phyloP scores from a whole-genome alignment of 2,329 filamentous ascomycete genomes.

The Botryotinia globosa region DNA sequence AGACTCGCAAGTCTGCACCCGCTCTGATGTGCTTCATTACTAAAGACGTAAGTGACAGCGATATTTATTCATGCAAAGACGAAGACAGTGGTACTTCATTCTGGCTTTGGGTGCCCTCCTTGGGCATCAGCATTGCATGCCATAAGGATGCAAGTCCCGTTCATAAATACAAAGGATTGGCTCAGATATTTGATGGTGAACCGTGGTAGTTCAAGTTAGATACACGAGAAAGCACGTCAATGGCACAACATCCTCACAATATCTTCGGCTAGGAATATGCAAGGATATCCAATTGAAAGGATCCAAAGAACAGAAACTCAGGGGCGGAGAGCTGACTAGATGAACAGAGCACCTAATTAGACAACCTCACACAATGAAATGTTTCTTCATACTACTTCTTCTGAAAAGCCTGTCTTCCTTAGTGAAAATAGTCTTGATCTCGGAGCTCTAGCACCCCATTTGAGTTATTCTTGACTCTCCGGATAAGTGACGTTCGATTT shows the following conservation, averaged over 20 bases:
- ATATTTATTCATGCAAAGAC: accelerated
- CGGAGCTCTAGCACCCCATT: background rate
- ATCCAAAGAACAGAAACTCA: accelerated
- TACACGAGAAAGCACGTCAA: too few relatives aligned
- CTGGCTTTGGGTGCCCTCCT: background rate
- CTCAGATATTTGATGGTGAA: background rate
- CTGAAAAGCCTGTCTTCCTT: background rate
- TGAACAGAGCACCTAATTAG: too few relatives aligned
- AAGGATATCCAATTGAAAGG: accelerated
- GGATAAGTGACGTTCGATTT: accelerated
- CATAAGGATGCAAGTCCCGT: background rate
- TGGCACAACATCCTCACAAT: too few relatives aligned
- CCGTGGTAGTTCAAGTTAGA: background rate
- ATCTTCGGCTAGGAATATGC: background rate
- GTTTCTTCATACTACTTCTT: background rate
- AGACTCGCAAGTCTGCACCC: background rate
- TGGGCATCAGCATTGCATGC: background rate
- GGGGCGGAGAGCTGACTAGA: background rate
- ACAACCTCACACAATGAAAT: background rate
- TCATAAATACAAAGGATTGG: background rate
- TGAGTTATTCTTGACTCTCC: background rate
- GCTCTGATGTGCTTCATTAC: background rate
- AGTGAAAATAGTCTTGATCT: background rate
- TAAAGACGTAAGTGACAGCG: background rate
- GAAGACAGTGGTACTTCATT: background rate